Percentiles rank a stretch among this genome's conserved stretches.
Evolutionary conservation across 139 green algal species (phyloP).

Genomic region (Deuterostichococcus epilithicus): DNA sequence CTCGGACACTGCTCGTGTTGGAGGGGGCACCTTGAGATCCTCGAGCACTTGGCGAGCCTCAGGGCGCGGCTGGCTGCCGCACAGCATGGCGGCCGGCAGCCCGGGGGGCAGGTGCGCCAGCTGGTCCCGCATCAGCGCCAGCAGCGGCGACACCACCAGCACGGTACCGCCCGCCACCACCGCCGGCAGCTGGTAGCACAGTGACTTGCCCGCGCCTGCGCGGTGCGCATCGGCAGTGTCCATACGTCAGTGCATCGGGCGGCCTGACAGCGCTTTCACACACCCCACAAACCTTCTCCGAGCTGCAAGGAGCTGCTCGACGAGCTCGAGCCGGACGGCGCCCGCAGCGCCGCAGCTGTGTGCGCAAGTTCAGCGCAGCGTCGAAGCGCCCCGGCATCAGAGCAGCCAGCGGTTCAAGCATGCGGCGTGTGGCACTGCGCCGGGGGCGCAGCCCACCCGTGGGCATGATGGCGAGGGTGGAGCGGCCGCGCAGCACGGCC

Average conservation of each 20-base stretch:
- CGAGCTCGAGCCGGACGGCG: too few relatives aligned
- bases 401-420: neutral
- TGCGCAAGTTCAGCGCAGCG: too few relatives aligned
- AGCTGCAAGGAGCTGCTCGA: too few relatives aligned
- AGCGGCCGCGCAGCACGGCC: constrained; percentile 59
- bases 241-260: too few relatives aligned
- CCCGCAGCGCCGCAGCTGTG: too few relatives aligned
- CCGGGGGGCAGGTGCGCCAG: constrained; percentile 61
- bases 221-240: too few relatives aligned
- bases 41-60: constrained; percentile 34
- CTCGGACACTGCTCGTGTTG: neutral
- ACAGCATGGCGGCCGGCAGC: constrained; percentile 76
- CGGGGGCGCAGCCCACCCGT: constrained; percentile 53
- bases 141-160: constrained; percentile 86
- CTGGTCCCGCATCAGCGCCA: constrained; percentile 93
- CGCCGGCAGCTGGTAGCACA: constrained; percentile 91
- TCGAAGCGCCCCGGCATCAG: too few relatives aligned
- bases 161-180: constrained; percentile 68
- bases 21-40: constrained; percentile 17
- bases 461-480: constrained; percentile 80
- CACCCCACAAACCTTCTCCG: too few relatives aligned
- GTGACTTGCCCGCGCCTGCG: constrained; percentile 75
- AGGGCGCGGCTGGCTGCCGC: constrained; percentile 39
- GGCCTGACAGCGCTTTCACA: neutral
- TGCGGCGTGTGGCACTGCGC: neutral